Base-by-base conservation (phyloP, 768 basidiomycete genomes). In the Pluteus cervinus region DNA sequence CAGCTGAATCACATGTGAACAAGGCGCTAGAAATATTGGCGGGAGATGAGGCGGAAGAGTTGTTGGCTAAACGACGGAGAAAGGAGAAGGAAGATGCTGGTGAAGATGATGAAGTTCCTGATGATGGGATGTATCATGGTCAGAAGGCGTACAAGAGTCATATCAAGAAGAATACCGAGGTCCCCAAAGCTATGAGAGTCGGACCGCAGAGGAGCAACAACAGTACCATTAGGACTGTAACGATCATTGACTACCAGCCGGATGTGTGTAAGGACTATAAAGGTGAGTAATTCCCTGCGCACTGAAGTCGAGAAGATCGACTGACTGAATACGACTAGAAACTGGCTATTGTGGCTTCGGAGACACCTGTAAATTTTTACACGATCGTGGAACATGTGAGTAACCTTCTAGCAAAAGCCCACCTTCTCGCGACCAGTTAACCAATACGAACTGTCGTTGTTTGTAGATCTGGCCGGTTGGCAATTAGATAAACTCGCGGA, bases 261-360 rank as follows among this genome's bases (percentile, higher is more conserved):
- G 94, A 98, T 53, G 94, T 99, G 12, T 99, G 94, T 64, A 99
- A 99, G 61, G 94, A 98, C 61, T 99, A 99, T 63, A 97, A 96
- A 79, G 91, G 91, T 89, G 44, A 40, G 81, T 71, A 42, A 3
- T 32, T 25, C 33, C 24, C 32, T 22, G 39, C 43, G 15, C 3
- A 28, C 24, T 36, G 38, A 18, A 18, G 29, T 31, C 42, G 39
- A 32, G 21, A 32, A 33, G 32, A 36, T 31, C 7, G 16, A 22
- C 10, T 40, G 25, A 43, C 36, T 34, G 33, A 31, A 29, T 36
- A 44, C 34, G 51, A 24, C 52, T n/a, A 94, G 94, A 98, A 67
- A 99, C 96, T 36, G 96, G 96, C 0, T 99, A 89, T 57, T 99
- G 96, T 61, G 96, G 96, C 15, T 99, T 94, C 58, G 96, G 96